Base-by-base conservation (phyloP, 208 protist genomes). In the Zelonia costaricensis region DNA sequence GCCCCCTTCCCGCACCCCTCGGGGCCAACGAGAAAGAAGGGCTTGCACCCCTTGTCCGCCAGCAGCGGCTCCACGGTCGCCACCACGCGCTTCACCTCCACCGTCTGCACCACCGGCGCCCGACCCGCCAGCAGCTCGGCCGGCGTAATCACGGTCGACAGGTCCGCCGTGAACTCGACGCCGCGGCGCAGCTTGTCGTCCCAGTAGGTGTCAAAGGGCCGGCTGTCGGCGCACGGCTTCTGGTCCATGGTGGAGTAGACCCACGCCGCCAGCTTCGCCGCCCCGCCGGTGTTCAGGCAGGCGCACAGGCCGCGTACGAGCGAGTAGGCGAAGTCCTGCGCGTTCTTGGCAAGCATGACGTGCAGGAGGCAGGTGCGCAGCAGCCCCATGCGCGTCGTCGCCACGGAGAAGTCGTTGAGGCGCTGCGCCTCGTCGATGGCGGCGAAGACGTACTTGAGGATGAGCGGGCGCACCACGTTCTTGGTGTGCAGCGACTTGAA, bases 1-100 rank as follows among this genome's bases (percentile, higher is more conserved):
- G 91, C 77, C 9, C 68, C 84, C 76, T 99, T 99, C 48, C 98
- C 98, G 47, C 85, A 91, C 10, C 97, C 98, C 69, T 99, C 97
- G 3, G 97, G 97, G 13, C 97, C 98, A 4, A 99, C 93, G 6
- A 99, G 66, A 42, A 99, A 91, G 57, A 99, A 90, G 6, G 97
- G 95, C 62, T 88, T 84, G 65, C 68, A 92, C 23, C 54, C 56
- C 18, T 35, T 15, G 28, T 86, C 67, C 28, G 74, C 48, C 7
- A 99, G 53, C 55, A 98, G 95, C 20, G 97, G 96, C 38, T 61
- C 35, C 31, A 99, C 60, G 31, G 91, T 94, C 3, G 78, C 64
- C 28, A 86, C 43, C 23, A 91, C 69, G 7, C 90, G 76, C 76
- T 98, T 93, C 55, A 98, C 84, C 51, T 98, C 97, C 1, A 89